Evolutionary conservation across 139 green algal genomes (phyloP).

Genomic region (Gonium pectorale): DNA sequence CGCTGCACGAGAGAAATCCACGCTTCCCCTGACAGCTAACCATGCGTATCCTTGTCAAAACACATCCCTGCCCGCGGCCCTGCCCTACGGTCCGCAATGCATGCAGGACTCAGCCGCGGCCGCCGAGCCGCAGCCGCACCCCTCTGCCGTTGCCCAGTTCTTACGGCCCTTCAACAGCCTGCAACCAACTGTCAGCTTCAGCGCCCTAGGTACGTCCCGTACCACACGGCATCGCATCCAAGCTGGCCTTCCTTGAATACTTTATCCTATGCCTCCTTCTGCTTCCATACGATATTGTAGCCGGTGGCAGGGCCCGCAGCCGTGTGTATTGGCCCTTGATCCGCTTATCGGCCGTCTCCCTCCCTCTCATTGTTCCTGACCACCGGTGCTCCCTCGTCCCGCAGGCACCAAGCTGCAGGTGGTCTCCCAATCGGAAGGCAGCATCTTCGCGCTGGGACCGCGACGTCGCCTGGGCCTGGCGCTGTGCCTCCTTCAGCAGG

Average conservation of each 20-base stretch:
- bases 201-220: neutral
- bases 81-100: no score
- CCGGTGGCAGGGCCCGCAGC: no score
- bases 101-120: no score
- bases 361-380: neutral
- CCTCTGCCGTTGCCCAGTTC: slow-evolving; percentile 7
- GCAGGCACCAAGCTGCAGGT: slow-evolving; percentile 28
- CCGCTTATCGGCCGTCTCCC: no score
- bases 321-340: neutral
- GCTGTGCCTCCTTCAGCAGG: slow-evolving; percentile 26
- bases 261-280: no score
- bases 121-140: neutral
- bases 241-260: no score
- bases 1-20: no score
- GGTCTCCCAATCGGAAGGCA: slow-evolving; percentile 9
- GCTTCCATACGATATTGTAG: no score
- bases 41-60: no score
- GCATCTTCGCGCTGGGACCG: slow-evolving; percentile 16
- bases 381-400: neutral
- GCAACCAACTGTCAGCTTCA: slow-evolving; percentile 20
- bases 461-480: slow-evolving; percentile 11
- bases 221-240: neutral
- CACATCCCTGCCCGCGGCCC: no score
- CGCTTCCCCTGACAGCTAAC: no score
- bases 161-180: slow-evolving; percentile 39